phyloP scores from a whole-genome alignment of 805 yeast species.

The Yamadazyma akitaensis region DNA sequence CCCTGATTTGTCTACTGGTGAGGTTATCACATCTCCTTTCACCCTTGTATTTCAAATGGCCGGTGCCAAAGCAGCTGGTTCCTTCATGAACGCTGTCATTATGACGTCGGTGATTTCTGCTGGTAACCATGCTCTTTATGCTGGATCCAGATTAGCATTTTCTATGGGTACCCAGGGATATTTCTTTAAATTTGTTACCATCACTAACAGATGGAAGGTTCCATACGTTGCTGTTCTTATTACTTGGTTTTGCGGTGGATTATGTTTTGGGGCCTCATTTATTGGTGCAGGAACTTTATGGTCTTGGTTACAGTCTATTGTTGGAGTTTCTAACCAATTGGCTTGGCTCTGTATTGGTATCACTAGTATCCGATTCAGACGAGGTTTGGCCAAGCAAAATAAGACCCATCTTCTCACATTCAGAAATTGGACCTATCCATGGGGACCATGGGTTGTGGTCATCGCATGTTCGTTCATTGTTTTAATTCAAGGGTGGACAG shows the following conservation, averaged over 20 bases:
- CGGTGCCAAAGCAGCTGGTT: conserved; percentile 40
- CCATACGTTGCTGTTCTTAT: conserved; percentile 49
- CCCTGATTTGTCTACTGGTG: conserved; percentile 26
- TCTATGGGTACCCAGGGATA: conserved; percentile 50
- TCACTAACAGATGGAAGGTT: conserved; percentile 39
- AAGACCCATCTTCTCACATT: conserved; percentile 39
- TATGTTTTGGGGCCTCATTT: conserved; percentile 59
- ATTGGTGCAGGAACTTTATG: conserved; percentile 52
- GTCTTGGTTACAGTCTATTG: conserved; percentile 51
- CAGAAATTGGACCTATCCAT: conserved; percentile 51
- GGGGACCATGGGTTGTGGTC: conserved; percentile 47
- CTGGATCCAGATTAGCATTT: conserved; percentile 48
- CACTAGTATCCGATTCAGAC: conserved; percentile 48
- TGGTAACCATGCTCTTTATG: conserved; percentile 52
- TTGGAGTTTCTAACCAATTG: conserved; percentile 51
- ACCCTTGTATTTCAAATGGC: conserved; percentile 42
- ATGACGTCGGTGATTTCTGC: conserved; percentile 54
- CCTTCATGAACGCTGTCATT: conserved; percentile 52
- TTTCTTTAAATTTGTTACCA: conserved; percentile 42
- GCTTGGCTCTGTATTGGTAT: conserved; percentile 50
- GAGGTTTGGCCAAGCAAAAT: conserved; percentile 43
- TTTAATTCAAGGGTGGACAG: conserved; percentile 53
- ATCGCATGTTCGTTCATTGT: conserved; percentile 42
- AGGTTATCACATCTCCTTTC: conserved; percentile 37
- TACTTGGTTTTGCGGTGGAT: conserved; percentile 54